Evolutionary conservation across 2,329 filamentous ascomycete species (phyloP).

Genomic region (Sclerotinia spermophila): DNA sequence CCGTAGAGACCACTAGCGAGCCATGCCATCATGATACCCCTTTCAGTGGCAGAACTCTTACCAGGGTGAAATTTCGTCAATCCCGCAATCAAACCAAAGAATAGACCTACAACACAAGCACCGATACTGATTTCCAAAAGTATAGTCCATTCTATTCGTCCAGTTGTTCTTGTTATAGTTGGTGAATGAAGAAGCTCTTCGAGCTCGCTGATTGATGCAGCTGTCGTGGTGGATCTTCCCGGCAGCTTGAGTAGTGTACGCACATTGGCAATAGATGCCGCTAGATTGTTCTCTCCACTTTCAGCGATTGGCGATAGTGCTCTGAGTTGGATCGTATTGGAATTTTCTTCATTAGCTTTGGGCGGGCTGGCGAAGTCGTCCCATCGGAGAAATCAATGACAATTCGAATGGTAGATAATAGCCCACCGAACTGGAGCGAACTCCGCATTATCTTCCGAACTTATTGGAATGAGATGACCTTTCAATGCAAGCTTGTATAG

Average conservation of each 20-base stretch:
- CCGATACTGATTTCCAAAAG: not conserved
- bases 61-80: not conserved
- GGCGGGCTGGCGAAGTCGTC: not conserved
- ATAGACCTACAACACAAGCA: not conserved
- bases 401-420: not conserved
- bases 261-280: not conserved
- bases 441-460: not conserved
- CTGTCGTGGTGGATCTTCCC: not conserved
- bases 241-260: not conserved
- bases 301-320: not conserved
- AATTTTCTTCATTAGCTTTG: too few relatives aligned
- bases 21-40: slow-evolving; percentile 4
- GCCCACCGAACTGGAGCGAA: not conserved
- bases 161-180: not conserved
- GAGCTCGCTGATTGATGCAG: not conserved
- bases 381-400: not conserved
- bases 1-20: not conserved
- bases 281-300: not conserved
- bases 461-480: not conserved
- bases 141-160: not conserved
- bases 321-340: not conserved
- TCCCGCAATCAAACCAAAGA: not conserved
- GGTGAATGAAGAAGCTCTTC: not conserved
- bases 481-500: not conserved
- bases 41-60: not conserved